Evolutionary conservation across 371 early-diverging fungal genomes (phyloP).

Genomic region (Nematocida minor): DNA sequence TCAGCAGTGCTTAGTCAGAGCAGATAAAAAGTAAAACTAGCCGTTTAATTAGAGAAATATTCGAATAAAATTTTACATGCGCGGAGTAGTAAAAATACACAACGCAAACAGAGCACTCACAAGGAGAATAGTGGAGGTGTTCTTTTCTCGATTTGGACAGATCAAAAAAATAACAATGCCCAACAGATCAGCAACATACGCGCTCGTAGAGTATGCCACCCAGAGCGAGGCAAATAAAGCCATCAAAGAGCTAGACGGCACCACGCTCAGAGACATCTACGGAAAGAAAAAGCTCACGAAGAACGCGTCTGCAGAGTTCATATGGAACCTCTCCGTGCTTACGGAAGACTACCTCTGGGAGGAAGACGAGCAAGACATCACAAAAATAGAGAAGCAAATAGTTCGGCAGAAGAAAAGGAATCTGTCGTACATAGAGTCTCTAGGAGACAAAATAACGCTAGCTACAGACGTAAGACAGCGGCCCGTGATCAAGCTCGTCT

Average conservation of each 20-base stretch:
- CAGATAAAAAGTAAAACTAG: too few relatives aligned
- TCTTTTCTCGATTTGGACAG: conserved; percentile 8
- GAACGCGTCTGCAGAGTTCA: not conserved
- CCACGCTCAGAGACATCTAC: conserved; percentile 8
- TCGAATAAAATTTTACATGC: not conserved
- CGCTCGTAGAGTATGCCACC: conserved; percentile 1
- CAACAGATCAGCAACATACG: not conserved
- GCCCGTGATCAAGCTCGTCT: not conserved
- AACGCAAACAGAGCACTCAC: not conserved
- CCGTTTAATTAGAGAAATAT: not conserved
- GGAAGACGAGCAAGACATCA: not conserved
- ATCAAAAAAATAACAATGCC: conserved; percentile 32
- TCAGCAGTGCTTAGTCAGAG: too few relatives aligned
- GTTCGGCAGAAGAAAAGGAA: conserved; percentile 26
- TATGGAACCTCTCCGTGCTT: conserved; percentile 8
- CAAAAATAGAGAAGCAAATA: conserved; percentile 17
- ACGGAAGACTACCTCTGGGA: conserved; percentile 32
- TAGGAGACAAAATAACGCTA: conserved; percentile 1
- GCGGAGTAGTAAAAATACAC: not conserved
- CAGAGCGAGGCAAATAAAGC: not conserved
- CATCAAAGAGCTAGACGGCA: conserved; percentile 14
- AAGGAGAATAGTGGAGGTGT: not conserved
- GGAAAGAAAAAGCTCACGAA: not conserved
- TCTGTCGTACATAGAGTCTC: conserved; percentile 16
- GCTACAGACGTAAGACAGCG: conserved; percentile 4